Evolutionary conservation across 148 eudicot species (phyloP), one percentile per base, ranked within the genome.

Genomic region (Polygonum aviculare): DNA sequence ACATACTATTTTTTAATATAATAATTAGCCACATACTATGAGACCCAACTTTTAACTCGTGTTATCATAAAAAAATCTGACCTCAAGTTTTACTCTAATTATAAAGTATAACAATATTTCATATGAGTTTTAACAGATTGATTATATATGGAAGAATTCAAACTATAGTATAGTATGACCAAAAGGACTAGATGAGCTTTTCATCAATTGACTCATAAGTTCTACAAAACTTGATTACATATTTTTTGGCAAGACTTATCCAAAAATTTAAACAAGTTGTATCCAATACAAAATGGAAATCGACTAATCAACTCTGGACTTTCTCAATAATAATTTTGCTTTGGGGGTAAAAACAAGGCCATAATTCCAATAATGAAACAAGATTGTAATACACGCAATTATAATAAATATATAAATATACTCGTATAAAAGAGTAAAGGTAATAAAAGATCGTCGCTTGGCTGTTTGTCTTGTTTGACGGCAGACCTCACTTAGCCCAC

Each of bases 401-500:
- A n/a, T 49, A 49, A 49, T 10, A 16, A 54, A 26, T 26, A 26
- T 26, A 26, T 26, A 26, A 26, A 26, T 26, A 26, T 26, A 26
- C 31, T 26, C 31, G 31, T 26, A 26, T 26, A 26, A 54, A 54
- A 1, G 19, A 54, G 19, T 39, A 6, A 44, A 44, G 47, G 60
- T 54, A 54, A 54, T 18, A n/a, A 59, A 60, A 60, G 69, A 60
- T 26, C 69, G 38, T 60, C 38, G 69, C 36, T 60, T 31, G 69
- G 69, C 38, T 60, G 69, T 60, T 60, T 60, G 67, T 60, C 67
- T 60, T 11, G 67, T 60, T 60, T 22, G 38, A 60, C 67, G 36
- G 67, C 36, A 60, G 14, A 60, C 35, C 12, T 3, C 7, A 18
- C n/a, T 54, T 60, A 22, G 16, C 36, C 16, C 69, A 60, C 16